These are phyloP conservation scores for Excoecaria agallocha DNA, from an alignment of 345 rosid genomes.

Conservation along the genomic window DNA sequence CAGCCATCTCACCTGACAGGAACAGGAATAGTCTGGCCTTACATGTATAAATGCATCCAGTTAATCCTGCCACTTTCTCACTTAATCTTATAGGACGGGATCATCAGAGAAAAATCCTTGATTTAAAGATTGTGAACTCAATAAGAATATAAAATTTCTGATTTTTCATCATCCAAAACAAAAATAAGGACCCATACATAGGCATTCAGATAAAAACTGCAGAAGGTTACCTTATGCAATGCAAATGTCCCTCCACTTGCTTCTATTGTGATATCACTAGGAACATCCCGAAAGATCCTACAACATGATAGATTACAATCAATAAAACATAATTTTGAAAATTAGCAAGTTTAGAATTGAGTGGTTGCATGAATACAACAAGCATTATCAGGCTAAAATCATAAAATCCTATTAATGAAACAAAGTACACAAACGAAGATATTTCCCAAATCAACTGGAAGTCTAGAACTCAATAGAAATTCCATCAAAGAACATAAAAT, in stretches of 20 bases:
- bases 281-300: slow-evolving; percentile 93
- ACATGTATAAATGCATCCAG: slow-evolving; percentile 10
- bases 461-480: not conserved
- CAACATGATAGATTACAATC: slow-evolving; percentile 21
- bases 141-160: not conserved
- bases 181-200: not conserved
- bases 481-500: not conserved
- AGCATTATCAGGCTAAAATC: not conserved
- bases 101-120: not conserved
- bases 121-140: not conserved
- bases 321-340: slow-evolving; percentile 10
- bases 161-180: not conserved
- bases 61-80: slow-evolving; percentile 11
- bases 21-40: slow-evolving; percentile 26
- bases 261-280: slow-evolving; percentile 85
- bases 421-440: not conserved
- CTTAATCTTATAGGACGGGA: slow-evolving; percentile 5
- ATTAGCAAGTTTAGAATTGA: slow-evolving; percentile 1
- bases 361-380: not conserved
- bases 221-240: slow-evolving; percentile 68
- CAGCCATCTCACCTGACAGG: slow-evolving; percentile 66
- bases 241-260: slow-evolving; percentile 72
- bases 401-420: not conserved
- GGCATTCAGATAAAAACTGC: not conserved
- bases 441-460: not conserved